A percentile compares a stretch with the other conserved stretches of the same genome.
Conservation (phyloP, 192 early-diverging fungal species). For the Endogone sp. region DNA sequence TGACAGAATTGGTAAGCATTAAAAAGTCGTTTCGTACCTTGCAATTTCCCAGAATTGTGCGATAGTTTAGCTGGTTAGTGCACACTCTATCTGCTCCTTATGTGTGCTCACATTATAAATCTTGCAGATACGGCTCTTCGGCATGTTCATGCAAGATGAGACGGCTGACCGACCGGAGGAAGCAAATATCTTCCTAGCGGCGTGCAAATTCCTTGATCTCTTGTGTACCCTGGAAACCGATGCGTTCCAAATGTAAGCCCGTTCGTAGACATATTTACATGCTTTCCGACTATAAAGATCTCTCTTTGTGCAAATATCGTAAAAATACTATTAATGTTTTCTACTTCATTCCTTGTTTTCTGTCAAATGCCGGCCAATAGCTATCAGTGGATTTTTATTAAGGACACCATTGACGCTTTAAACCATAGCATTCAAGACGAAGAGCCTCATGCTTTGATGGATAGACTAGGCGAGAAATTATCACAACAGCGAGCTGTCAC, state of each 20-base stretch:
- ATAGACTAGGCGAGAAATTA: conserved; percentile 59
- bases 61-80: too few species aligned
- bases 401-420: conserved; percentile 75
- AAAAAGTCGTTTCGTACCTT: background rate
- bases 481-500: conserved; percentile 10
- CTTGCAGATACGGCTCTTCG: conserved; percentile 66
- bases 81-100: too few species aligned
- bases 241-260: conserved; percentile 78
- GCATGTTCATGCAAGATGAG: conserved; percentile 46
- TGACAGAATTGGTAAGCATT: conserved; percentile 78
- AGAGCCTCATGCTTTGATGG: conserved; percentile 57
- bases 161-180: conserved; percentile 55
- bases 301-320: background rate
- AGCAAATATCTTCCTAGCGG: conserved; percentile 69
- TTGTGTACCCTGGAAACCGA: conserved; percentile 77
- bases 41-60: too few species aligned
- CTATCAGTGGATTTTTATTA: conserved; percentile 95
- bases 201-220: conserved; percentile 87
- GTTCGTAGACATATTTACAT: conserved; percentile 1
- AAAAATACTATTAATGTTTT: too few species aligned
- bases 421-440: conserved; percentile 38
- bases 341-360: background rate
- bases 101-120: too few species aligned
- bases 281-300: too few species aligned
- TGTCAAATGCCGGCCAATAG: conserved; percentile 25